Conservation (phyloP, 306 rosid genomes). For the Fragaria ananassa region DNA sequence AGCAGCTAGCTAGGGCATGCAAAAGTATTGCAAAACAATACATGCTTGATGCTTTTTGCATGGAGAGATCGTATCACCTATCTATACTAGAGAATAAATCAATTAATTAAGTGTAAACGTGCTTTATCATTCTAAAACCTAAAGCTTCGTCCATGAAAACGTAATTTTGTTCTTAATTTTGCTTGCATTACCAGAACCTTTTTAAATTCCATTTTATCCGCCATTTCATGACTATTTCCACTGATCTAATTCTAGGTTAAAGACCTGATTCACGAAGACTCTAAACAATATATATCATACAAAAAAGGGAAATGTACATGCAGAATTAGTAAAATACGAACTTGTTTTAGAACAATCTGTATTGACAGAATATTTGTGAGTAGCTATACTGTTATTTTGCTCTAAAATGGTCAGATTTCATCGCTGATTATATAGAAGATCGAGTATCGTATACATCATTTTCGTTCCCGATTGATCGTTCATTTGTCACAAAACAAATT, state of each 20-base stretch:
- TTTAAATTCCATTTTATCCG: too few relatives aligned
- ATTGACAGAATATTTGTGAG: background rate
- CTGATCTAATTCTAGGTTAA: too few relatives aligned
- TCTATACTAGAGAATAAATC: background rate
- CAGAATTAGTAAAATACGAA: background rate
- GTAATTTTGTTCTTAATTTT: background rate
- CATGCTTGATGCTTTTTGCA: background rate
- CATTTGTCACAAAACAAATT: background rate
- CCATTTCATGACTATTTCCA: too few relatives aligned
- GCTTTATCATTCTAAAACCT: background rate
- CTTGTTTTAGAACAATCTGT: background rate
- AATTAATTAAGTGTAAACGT: background rate
- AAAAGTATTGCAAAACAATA: background rate
- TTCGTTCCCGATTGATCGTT: background rate
- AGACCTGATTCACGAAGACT: too few relatives aligned
- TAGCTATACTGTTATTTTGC: background rate
- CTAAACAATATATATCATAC: background rate
- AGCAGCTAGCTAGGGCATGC: constrained; percentile 2
- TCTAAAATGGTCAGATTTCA: background rate
- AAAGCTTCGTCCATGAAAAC: too few relatives aligned
- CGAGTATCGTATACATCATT: background rate
- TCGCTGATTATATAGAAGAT: background rate
- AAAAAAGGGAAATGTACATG: background rate
- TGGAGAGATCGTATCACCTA: constrained; percentile 1
- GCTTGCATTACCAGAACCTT: too few relatives aligned